Evolutionary conservation across 768 basidiomycete genomes (phyloP), one percentile per base, ranked within the genome.

Genomic region (Dendrothele bispora): DNA sequence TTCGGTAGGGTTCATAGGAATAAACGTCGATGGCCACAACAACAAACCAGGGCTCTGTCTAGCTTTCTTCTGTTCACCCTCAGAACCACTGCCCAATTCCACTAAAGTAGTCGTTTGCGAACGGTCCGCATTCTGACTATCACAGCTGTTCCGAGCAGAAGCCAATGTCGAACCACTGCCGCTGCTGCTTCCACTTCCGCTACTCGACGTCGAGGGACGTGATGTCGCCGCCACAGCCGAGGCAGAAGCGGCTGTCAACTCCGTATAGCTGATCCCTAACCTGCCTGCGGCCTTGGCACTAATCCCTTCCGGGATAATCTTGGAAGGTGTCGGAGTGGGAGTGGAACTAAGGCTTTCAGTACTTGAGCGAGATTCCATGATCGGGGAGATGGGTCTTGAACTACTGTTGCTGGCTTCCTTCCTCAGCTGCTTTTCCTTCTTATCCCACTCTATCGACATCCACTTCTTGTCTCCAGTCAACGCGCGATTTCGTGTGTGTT

Each of bases 1-100:
- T 58, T 86, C 86, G 3, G 62, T 58, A 20, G 85, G 73, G 1
- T 71, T 46, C 54, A 84, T 66, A 1, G 83, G 77, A 38, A 88
- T 68, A 60, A 84, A 85, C 5, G 76, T 79, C 21, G 72, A 65
- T 6, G 78, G 82, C 73, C 70, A 78, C 27, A 87, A 64, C 20
- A 88, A 58, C 6, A 89, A 63, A 1, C 88, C 87, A 5, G 83
- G 75, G 2, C 82, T 82, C 59, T 86, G 85, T 37, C 72, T 58
- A 0, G 68, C n/a, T n/a, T n/a, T n/a, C n/a, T n/a, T n/a, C n/a
- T n/a, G n/a, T n/a, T n/a, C n/a, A n/a, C n/a, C n/a, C n/a, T n/a
- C n/a, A n/a, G n/a, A n/a, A n/a, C n/a, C n/a, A n/a, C n/a, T n/a
- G n/a, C n/a, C n/a, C n/a, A n/a, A n/a, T n/a, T n/a, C n/a, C n/a